Base-by-base conservation (phyloP, 768 basidiomycete genomes). In the Suillus luteus region DNA sequence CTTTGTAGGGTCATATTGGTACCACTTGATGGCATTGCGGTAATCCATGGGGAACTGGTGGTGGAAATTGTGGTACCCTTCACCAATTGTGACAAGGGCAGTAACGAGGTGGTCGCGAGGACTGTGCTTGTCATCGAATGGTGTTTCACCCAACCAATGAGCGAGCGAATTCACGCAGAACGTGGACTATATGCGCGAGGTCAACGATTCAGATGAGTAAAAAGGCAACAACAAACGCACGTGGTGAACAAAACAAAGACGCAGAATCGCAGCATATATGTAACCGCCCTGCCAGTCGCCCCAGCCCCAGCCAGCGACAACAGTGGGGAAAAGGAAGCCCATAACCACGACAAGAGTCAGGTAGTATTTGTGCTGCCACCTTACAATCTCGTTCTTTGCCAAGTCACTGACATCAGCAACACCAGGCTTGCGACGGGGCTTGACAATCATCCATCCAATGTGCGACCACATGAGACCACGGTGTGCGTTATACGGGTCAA, bases 51-150 rank as follows among this genome's bases (percentile, higher is more conserved):
- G 95, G 86, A 96, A 96, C 64, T 86, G 87, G 72, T 98, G 95
- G 80, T 98, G 95, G 86, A 96, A 96, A 78, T 98, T 98, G 83
- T 98, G 95, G 81, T 98, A 98, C 17, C 95, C 95, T 77, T 98
- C 95, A 61, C 95, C 95, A 71, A 96, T 89, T 43, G 95, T 97
- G 65, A 87, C 89, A 37, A 97, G 80, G 3, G 95, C 95, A 37
- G 95, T 96, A 73, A 96, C 73, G 65, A 95, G 74, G 77, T 96
- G 95, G 76, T 96, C 94, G 60, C 90, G 84, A 19, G 95, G 95
- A 10, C 93, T 91, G 77, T 95, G 93, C 80, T 95, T 96, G 85
- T 95, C 93, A 77, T 96, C 95, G 72, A 95, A 96, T 27, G 94
- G 92, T 9, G 90, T 80, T 65, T 95, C 94, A 57, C 95, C 95